These are phyloP conservation scores for Teunomyces aglyptinius DNA, from an alignment of 805 yeast genomes.

Conservation along the genomic window DNA sequence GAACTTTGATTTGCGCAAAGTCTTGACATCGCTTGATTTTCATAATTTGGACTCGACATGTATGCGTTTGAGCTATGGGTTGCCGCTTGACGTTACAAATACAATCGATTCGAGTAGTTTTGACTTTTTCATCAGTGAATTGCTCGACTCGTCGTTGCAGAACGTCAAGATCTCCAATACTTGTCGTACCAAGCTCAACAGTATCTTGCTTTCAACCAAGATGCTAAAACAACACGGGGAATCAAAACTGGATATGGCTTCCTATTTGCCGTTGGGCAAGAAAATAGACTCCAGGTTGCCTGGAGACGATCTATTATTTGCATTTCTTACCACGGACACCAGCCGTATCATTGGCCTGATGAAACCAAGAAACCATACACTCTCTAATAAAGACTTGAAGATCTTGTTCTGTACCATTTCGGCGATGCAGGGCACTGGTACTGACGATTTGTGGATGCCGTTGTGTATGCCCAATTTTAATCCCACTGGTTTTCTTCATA, in stretches of 20 bases:
- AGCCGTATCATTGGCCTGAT: slow-evolving; percentile 67
- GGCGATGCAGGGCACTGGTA: slow-evolving; percentile 40
- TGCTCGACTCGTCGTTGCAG: slow-evolving; percentile 29
- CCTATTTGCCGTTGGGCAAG: slow-evolving; percentile 5
- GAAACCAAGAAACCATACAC: slow-evolving; percentile 73
- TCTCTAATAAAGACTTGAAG: slow-evolving; percentile 81
- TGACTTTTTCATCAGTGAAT: slow-evolving; percentile 27
- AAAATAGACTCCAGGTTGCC: slow-evolving; percentile 13
- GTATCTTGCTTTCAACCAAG: slow-evolving; percentile 42
- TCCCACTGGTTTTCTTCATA: slow-evolving; percentile 80
- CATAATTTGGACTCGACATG: slow-evolving; percentile 64
- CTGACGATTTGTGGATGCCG: slow-evolving; percentile 90
- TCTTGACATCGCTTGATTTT: slow-evolving; percentile 72
- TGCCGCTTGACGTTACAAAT: slow-evolving; percentile 12
- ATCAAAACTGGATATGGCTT: slow-evolving; percentile 3
- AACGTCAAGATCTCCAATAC: slow-evolving; percentile 51
- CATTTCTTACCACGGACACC: slow-evolving; percentile 57
- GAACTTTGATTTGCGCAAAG: slow-evolving; percentile 77
- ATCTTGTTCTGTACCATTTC: slow-evolving; percentile 69
- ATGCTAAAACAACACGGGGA: slow-evolving; percentile 12
- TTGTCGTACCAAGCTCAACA: slow-evolving; percentile 55
- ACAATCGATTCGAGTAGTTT: slow-evolving; percentile 14
- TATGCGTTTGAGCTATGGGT: slow-evolving; percentile 35
- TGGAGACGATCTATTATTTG: slow-evolving; percentile 63
- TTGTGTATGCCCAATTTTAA: slow-evolving; percentile 90